phyloP scores from a whole-genome alignment of 75 land plant species.

The Sequoiadendron giganteum region DNA sequence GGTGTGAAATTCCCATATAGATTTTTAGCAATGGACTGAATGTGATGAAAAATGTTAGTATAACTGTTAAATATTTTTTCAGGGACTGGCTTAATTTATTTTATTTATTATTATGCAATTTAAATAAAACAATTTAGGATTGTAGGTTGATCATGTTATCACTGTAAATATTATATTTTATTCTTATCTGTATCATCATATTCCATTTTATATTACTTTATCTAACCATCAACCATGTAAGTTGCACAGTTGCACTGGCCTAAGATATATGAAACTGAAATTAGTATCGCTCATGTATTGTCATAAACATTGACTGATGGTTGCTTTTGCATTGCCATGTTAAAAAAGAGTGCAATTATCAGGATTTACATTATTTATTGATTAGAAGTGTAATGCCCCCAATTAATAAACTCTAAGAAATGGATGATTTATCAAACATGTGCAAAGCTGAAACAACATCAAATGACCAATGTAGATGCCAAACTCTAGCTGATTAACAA shows the following conservation, averaged over 20 bases:
- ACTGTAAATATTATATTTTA: background rate
- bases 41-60: background rate
- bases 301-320: background rate
- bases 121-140: background rate
- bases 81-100: background rate
- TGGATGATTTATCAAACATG: too few relatives aligned
- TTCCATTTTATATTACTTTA: background rate
- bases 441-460: too few relatives aligned
- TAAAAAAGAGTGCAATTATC: too few relatives aligned
- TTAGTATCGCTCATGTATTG: background rate
- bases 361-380: too few relatives aligned
- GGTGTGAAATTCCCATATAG: slow-evolving; percentile 20
- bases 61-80: background rate
- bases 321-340: too few relatives aligned
- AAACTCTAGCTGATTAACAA: too few relatives aligned
- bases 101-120: background rate
- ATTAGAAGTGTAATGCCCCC: too few relatives aligned
- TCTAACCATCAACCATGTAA: background rate
- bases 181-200: background rate
- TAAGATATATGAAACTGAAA: background rate
- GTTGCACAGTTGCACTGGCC: background rate
- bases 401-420: too few relatives aligned
- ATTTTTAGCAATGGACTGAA: background rate
- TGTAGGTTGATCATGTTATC: background rate
- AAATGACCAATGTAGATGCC: too few relatives aligned